Percentiles rank a stretch among this genome's conserved stretches.
Conservation (phyloP, 306 rosid genomes). For the Hippophae rhamnoides region DNA sequence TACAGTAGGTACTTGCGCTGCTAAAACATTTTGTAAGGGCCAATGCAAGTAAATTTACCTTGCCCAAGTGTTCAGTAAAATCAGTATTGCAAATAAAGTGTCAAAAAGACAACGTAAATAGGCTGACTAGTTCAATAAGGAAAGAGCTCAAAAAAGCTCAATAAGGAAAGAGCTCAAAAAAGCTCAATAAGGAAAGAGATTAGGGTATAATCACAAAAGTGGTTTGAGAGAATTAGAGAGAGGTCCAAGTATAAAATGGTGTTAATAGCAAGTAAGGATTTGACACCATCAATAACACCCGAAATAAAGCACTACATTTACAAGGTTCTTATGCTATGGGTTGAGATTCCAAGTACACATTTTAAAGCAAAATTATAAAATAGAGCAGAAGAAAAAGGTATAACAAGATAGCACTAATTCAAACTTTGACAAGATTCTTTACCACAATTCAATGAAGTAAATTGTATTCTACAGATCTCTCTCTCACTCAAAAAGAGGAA, state of each 20-base stretch:
- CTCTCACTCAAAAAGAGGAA: constrained; percentile 29
- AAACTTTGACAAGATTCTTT: constrained; percentile 36
- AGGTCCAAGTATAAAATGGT: background rate
- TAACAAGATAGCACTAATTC: constrained; percentile 27
- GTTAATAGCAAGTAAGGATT: constrained; percentile 2
- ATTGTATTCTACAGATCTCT: constrained; percentile 51
- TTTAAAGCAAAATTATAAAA: constrained; percentile 28
- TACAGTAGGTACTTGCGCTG: too few species aligned
- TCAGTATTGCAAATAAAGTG: too few species aligned
- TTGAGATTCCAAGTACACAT: constrained; percentile 18
- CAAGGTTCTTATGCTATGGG: constrained; percentile 3
- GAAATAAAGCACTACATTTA: background rate
- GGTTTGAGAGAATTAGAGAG: too few species aligned
- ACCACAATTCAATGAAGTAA: constrained; percentile 38
- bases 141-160: too few species aligned
- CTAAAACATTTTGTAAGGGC: too few species aligned
- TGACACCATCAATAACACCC: background rate
- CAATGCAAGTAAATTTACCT: too few species aligned
- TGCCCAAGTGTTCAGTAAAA: too few species aligned
- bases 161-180: too few species aligned
- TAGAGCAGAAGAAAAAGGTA: constrained; percentile 24
- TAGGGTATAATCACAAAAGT: too few species aligned
- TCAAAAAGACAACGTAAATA: too few species aligned
- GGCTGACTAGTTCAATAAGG: too few species aligned
- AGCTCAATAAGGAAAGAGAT: too few species aligned